Base-by-base conservation (phyloP, 306 rosid species). In the Calophaca sinica region DNA sequence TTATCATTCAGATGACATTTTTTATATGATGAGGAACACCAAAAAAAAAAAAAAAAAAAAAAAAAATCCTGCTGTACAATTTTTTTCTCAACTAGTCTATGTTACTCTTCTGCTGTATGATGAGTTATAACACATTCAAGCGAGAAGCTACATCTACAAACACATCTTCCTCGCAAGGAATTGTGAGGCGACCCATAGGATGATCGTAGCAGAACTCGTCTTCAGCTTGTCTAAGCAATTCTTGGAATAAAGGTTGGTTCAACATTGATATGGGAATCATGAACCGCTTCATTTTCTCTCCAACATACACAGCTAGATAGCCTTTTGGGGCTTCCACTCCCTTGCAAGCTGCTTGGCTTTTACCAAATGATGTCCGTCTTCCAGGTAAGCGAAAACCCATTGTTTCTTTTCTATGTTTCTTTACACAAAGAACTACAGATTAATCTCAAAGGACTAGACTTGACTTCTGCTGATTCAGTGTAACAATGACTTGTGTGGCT, bases 301-400 rank as follows among this genome's bases (percentile, higher is more conserved):
- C 86, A 4, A 82, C 82, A 49, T 76, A 71, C 15, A 81, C 79
- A 3, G 79, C 73, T 7, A 81, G 51, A 55, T 64, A 76, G 6
- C 82, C 85, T 35, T 63, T 81, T 38, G 81, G 78, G 14, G 76
- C 75, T 7, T 61, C 79, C 1, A 9, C 33, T 14, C 58, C 35
- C 51, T 65, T 68, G 2, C 41, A 49, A 6, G 45, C 45, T 15
- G 51, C 61, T 54, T 81, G 67, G 13, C 5, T 49, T 49, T 2
- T 42, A 9, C 11, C 2, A 8, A 42, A 42, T 42, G 48, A n/a
- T 10, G 65, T 33, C n/a, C 9, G 3, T 72, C 33, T 72, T 20
- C 26, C 26, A 20, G 26, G 26, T 20, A 20, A 20, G 26, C 26
- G 26, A 20, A 20, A 20, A 20, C 26, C 26, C 26, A 20, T 20